Evolutionary conservation across 2,329 filamentous ascomycete genomes (phyloP).

Genomic region (Truncatella angustata): DNA sequence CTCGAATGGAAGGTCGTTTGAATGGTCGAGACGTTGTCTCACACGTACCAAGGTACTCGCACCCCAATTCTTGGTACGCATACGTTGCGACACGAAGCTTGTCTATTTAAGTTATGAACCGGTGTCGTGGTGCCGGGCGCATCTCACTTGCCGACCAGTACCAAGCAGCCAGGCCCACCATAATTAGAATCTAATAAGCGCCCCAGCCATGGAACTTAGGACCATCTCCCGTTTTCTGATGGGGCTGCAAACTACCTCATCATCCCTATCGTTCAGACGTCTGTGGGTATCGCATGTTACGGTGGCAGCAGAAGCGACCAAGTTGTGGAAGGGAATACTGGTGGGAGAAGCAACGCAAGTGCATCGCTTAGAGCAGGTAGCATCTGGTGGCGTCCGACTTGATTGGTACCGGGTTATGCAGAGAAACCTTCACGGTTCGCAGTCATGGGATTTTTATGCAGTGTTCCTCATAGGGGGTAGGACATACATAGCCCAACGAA

Average conservation of each 20-base stretch:
- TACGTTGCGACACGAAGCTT: neutral
- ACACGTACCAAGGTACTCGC: too few species aligned
- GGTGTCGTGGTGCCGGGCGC: slow-evolving; percentile 1
- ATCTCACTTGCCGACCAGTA: neutral
- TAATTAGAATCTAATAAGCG: neutral
- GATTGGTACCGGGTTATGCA: slow-evolving; percentile 1
- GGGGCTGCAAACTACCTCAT: too few species aligned
- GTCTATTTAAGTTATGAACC: slow-evolving; percentile 2
- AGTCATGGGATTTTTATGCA: neutral
- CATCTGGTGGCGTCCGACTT: neutral
- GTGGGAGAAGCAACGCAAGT: neutral
- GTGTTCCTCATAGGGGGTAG: neutral
- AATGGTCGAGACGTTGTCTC: neutral
- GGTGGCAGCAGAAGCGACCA: neutral
- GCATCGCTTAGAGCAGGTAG: neutral
- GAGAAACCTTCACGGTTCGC: neutral
- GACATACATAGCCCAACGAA: too few species aligned
- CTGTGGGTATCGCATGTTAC: neutral
- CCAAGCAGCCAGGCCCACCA: neutral
- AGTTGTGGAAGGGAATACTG: neutral
- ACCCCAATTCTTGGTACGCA: neutral
- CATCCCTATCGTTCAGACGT: neutral
- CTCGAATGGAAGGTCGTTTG: neutral
- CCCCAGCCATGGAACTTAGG: too few species aligned
- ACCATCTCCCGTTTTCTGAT: too few species aligned